Conservation (phyloP, 1,139 yeast genomes). For the Starmera stellimalicola region DNA sequence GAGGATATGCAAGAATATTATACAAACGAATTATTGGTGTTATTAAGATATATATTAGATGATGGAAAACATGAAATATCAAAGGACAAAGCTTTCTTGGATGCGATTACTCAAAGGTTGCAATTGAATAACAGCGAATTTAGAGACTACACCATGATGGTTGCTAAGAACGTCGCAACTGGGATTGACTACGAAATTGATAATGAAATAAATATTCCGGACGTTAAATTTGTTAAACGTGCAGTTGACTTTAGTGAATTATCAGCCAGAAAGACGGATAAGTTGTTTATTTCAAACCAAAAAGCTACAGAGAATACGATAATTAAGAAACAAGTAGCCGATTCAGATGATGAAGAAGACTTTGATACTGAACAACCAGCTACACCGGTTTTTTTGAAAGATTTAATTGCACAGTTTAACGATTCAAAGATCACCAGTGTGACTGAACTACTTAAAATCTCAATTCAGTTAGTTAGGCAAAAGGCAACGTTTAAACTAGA, state of each 20-base stretch:
- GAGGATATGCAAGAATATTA: constrained; percentile 15
- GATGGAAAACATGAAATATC: constrained; percentile 14
- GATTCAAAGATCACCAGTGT: constrained; percentile 9
- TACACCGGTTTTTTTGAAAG: constrained; percentile 26
- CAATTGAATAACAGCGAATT: constrained; percentile 16
- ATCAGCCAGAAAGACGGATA: constrained; percentile 6
- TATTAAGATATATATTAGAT: constrained; percentile 11
- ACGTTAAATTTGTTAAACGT: constrained; percentile 4
- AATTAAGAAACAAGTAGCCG: constrained; percentile 6
- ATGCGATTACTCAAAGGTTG: constrained; percentile 25
- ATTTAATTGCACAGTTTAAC: constrained; percentile 20
- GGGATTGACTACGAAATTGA: constrained; percentile 23
- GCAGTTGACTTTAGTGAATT: constrained; percentile 18
- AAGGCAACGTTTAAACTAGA: constrained; percentile 25
- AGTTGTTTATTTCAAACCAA: constrained; percentile 10
- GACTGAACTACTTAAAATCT: constrained; percentile 18
- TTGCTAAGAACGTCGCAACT: constrained; percentile 25
- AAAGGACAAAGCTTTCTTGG: constrained; percentile 18
- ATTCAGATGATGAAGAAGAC: constrained; percentile 9
- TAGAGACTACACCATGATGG: constrained; percentile 27
- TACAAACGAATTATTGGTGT: constrained; percentile 16
- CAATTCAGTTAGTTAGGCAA: constrained; percentile 25
- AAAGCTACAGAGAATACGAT: constrained; percentile 6
- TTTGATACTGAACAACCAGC: constrained; percentile 15
- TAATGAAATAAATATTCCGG: constrained; percentile 18